Percentiles rank a stretch among this genome's conserved stretches.
Conservation (phyloP, 805 yeast species). For the Ogataea allantospora region DNA sequence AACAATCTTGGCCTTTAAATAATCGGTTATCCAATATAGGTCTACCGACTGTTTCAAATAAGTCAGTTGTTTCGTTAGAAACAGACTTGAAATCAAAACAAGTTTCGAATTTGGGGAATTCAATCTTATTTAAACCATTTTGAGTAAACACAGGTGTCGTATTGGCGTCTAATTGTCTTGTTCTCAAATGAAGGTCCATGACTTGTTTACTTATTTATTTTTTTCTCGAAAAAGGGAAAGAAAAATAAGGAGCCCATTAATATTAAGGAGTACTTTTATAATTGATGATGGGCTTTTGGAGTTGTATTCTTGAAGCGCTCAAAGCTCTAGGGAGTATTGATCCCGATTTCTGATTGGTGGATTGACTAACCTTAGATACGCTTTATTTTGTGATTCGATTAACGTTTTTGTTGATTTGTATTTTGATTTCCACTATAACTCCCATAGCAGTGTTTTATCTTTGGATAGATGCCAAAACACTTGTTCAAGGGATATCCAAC, state of each 20-base stretch:
- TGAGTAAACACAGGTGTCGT: constrained; percentile 19
- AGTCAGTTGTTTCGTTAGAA: constrained; percentile 33
- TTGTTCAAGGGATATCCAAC: constrained; percentile 2
- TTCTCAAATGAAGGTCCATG: constrained; percentile 34
- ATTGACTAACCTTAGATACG: constrained; percentile 2
- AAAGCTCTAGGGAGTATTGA: constrained; percentile 1
- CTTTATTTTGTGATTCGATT: not conserved
- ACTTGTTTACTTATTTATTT: constrained; percentile 9
- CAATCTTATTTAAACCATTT: constrained; percentile 19
- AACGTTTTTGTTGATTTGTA: constrained; percentile 1
- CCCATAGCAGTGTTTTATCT: constrained; percentile 6
- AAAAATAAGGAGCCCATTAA: constrained; percentile 1
- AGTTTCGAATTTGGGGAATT: constrained; percentile 25
- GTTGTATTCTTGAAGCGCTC: not conserved
- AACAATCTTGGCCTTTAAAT: constrained; percentile 38
- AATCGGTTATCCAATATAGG: constrained; percentile 34
- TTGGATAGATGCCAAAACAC: constrained; percentile 6
- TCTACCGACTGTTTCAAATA: constrained; percentile 35
- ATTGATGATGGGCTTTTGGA: constrained; percentile 1
- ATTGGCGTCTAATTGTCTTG: constrained; percentile 33
- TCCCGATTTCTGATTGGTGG: not conserved
- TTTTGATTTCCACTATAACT: constrained; percentile 2
- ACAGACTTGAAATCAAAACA: constrained; percentile 28
- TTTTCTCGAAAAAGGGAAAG: constrained; percentile 4
- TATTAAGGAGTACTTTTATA: not conserved